Evolutionary conservation across 768 basidiomycete species (phyloP), one percentile per base, ranked within the genome.

Genomic region (Lactarius hengduanensis): DNA sequence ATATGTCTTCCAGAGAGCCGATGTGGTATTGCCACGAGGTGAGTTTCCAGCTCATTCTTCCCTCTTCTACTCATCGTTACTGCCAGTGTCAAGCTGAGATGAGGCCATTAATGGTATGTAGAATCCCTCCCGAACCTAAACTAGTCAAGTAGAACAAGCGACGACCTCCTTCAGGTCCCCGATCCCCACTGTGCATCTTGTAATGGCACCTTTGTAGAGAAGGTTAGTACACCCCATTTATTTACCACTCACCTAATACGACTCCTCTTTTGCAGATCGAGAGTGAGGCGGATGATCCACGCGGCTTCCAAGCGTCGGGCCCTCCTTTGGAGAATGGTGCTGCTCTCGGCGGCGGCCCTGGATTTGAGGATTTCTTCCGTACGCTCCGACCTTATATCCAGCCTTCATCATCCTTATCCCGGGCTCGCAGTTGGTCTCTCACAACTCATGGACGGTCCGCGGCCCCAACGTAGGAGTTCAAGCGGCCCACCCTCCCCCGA

Each of bases 161-260:
- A 40, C 20, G 43, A 36, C 26, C 28, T 59, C 30, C 28, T 36
- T 59, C 73, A 94, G 92, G 82, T 86, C 4, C 92, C 92, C 47
- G 84, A 93, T 78, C 90, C 92, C 15, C 84, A 87, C 54, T 96
- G 94, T 75, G 86, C 92, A 58, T 89, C 87, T 28, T 96, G 94
- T 77, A 81, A 84, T 70, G 83, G 92, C 7, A 82, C 86, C 22
- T 96, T 96, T 72, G 89, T 96, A 3, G 93, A 95, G 76, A 89
- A 83, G 81, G 93, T 87, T 56, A 53, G 77, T 68, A 36, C 26
- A 10, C 18, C 30, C 40, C 28, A 20, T 26, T 43, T 45, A 22
- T 53, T 32, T 61, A 59, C 54, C 57, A 40, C 18, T 55, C 36
- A 30, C 16, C 18, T 26, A 53, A 32, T 62, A n/a, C 4, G 36